These are phyloP conservation scores for Aspergillus heteromorphus DNA, from an alignment of 495 filamentous ascomycete genomes.

Conservation along the genomic window DNA sequence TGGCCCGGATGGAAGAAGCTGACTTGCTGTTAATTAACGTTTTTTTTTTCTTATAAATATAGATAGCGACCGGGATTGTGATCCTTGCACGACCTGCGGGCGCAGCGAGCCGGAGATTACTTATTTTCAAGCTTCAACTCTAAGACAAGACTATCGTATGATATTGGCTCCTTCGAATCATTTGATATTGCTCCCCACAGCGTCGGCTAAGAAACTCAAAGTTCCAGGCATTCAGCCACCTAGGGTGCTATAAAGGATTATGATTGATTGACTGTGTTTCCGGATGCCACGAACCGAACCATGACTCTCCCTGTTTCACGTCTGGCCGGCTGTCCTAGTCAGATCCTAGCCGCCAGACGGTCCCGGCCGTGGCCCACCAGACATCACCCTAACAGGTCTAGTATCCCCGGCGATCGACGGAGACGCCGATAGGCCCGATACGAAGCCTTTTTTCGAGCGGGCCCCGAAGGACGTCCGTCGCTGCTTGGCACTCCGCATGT, in stretches of 20 bases:
- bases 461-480: not conserved
- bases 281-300: not conserved
- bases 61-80: not conserved
- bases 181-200: not conserved
- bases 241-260: too few relatives aligned
- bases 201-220: not conserved
- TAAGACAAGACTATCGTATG: not conserved
- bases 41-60: not conserved
- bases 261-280: not conserved
- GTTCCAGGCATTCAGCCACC: not conserved
- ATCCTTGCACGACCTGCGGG: not conserved
- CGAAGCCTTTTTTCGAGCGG: not conserved
- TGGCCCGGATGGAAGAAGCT: not conserved
- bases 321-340: not conserved
- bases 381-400: not conserved
- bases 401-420: not conserved
- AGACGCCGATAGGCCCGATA: not conserved
- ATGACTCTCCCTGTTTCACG: not conserved
- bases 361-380: not conserved
- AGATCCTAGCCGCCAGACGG: not conserved
- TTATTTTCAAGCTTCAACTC: not conserved
- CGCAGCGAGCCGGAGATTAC: not conserved
- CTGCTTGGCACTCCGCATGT: not conserved
- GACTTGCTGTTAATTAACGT: not conserved
- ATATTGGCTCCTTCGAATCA: not conserved